phyloP scores from a whole-genome alignment of 306 rosid species.

The Pterocarpus santalinus region DNA sequence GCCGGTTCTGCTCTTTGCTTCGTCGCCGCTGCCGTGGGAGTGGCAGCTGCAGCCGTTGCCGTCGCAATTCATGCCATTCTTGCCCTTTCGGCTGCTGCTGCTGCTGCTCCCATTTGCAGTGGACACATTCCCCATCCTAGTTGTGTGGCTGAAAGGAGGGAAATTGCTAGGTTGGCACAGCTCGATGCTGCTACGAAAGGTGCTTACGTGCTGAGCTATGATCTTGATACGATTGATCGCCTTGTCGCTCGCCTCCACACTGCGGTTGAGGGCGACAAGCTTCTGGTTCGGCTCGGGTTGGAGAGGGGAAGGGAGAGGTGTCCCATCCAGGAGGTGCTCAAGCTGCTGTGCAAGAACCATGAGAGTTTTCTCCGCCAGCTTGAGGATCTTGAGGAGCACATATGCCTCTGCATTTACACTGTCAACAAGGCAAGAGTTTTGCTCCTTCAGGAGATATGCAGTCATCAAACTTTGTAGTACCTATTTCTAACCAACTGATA shows the following conservation, averaged over 20 bases:
- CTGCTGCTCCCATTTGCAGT: conserved; percentile 32
- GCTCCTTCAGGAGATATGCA: conserved; percentile 55
- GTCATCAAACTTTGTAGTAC: conserved; percentile 36
- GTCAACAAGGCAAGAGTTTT: conserved; percentile 64
- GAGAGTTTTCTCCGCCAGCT: conserved; percentile 47
- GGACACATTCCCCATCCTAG: conserved; percentile 35
- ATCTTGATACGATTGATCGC: conserved; percentile 63
- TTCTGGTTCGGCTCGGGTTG: conserved; percentile 57
- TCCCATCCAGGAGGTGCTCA: conserved; percentile 64
- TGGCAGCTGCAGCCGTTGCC: conserved; percentile 36
- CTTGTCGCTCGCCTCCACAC: conserved; percentile 56
- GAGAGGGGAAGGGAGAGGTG: conserved; percentile 55
- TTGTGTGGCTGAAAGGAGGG: conserved; percentile 11
- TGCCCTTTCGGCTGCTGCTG: conserved; percentile 41
- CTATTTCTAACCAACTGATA: not conserved
- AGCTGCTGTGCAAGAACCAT: conserved; percentile 56
- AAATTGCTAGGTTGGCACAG: conserved; percentile 51
- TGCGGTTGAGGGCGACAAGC: conserved; percentile 61
- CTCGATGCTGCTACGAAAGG: conserved; percentile 64
- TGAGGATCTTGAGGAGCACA: conserved; percentile 59
- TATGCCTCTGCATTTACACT: conserved; percentile 56
- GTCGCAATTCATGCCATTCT: conserved; percentile 47
- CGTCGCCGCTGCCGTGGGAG: conserved; percentile 42
- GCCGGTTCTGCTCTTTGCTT: conserved; percentile 50
- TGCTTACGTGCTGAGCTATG: conserved; percentile 52